Conservation (phyloP, 768 basidiomycete genomes). For the Amylocystis lapponica region DNA sequence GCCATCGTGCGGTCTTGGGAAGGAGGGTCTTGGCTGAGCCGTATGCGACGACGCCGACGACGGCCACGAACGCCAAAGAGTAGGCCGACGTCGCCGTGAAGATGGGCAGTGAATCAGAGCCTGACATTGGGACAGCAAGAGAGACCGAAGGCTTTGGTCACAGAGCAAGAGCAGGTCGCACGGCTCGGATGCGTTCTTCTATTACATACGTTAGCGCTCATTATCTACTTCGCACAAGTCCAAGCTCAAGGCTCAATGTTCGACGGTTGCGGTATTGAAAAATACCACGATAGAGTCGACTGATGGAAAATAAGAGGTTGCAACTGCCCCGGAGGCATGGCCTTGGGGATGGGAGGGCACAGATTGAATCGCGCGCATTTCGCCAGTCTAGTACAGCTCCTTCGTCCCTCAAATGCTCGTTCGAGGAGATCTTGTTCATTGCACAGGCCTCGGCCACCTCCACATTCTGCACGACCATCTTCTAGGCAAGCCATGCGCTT, state of each 20-base stretch:
- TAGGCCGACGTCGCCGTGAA: conserved; percentile 59
- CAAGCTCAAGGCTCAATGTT: no score
- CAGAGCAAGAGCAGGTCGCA: no score
- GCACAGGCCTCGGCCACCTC: conserved; percentile 45
- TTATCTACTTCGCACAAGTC: no score
- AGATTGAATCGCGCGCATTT: no score
- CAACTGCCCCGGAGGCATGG: no score
- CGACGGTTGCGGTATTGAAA: no score
- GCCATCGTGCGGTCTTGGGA: conserved; percentile 56
- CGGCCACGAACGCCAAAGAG: conserved; percentile 56
- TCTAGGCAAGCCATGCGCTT: conserved; percentile 33
- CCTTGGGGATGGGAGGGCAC: no score
- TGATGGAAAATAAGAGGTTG: no score
- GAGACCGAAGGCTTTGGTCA: not conserved
- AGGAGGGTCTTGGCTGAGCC: conserved; percentile 49
- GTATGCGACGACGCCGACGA: conserved; percentile 45
- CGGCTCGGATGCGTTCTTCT: no score
- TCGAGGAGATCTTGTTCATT: conserved; percentile 54
- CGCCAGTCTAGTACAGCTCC: no score
- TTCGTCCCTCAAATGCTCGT: conserved; percentile 27
- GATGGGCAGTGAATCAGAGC: conserved; percentile 20
- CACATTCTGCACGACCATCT: conserved; percentile 52
- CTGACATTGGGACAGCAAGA: not conserved
- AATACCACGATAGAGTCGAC: no score
- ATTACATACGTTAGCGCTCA: no score